These are phyloP conservation scores for Alternaria burnsii DNA, from an alignment of 2,329 filamentous ascomycete species.

Conservation along the genomic window DNA sequence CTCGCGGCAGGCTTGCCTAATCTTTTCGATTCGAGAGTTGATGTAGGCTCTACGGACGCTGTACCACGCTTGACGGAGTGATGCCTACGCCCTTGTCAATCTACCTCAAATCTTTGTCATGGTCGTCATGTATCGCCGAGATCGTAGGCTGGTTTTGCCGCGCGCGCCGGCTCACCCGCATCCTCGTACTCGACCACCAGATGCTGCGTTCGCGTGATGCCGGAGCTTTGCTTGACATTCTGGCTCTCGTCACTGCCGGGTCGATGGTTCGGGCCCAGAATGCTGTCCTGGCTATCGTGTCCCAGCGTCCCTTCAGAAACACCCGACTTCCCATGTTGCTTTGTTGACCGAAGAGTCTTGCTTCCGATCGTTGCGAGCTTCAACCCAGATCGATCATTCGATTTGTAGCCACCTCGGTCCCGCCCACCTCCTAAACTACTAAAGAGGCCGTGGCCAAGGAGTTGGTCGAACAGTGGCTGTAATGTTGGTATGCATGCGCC, in stretches of 20 bases:
- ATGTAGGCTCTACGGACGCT: background rate
- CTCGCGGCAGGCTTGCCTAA: too few species aligned
- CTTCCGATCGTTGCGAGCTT: background rate
- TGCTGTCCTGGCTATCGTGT: background rate
- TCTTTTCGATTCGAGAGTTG: background rate
- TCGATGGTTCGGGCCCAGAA: background rate
- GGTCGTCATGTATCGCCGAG: background rate
- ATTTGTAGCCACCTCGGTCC: background rate
- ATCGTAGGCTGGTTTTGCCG: background rate
- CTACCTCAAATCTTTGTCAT: background rate
- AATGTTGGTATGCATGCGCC: conserved; percentile 7
- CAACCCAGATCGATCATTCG: background rate
- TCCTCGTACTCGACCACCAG: background rate
- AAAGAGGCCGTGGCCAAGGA: background rate
- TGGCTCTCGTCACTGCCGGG: background rate
- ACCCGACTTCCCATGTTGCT: background rate
- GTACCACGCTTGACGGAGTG: background rate
- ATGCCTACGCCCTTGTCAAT: background rate
- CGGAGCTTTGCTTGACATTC: background rate
- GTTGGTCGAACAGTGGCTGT: background rate
- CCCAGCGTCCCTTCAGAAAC: background rate
- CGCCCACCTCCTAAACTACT: background rate
- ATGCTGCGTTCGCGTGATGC: background rate
- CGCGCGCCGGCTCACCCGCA: background rate
- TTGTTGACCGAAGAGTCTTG: background rate